Conservation (phyloP, 1,284 basidiomycete species). For the Fomes fomentarius region DNA sequence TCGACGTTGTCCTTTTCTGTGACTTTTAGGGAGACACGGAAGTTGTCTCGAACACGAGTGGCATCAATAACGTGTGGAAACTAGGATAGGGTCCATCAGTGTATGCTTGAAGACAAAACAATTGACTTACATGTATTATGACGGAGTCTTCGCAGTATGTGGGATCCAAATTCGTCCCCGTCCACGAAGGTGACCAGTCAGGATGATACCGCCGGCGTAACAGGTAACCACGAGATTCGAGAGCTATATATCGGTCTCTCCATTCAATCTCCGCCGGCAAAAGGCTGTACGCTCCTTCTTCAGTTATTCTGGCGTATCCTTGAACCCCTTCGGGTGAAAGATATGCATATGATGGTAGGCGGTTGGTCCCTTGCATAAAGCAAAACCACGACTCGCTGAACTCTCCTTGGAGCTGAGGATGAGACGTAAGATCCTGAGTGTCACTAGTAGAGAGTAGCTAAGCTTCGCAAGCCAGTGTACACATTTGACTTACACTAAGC, state of each 20-base stretch:
- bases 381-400: too few relatives aligned
- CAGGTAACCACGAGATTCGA: slow-evolving; percentile 10
- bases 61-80: slow-evolving; percentile 27
- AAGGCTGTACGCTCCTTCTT: neutral
- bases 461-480: too few relatives aligned
- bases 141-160: slow-evolving; percentile 15
- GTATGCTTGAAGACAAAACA: too few relatives aligned
- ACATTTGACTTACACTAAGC: too few relatives aligned
- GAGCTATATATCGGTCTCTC: slow-evolving; percentile 1
- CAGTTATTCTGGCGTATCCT: neutral
- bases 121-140: neutral
- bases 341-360: neutral
- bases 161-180: slow-evolving; percentile 5
- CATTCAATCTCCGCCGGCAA: neutral
- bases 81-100: neutral
- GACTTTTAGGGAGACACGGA: slow-evolving; percentile 29
- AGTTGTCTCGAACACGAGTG: slow-evolving; percentile 18
- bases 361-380: neutral
- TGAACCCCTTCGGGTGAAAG: neutral
- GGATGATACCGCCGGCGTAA: slow-evolving; percentile 13
- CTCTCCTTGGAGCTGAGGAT: too few relatives aligned
- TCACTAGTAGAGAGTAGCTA: too few relatives aligned
- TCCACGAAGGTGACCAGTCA: slow-evolving; percentile 17
- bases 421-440: too few relatives aligned
- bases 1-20: slow-evolving; percentile 15